These are phyloP conservation scores for Globisporangium okanoganense DNA, from an alignment of 352 stramenopile species.

Conservation along the genomic window DNA sequence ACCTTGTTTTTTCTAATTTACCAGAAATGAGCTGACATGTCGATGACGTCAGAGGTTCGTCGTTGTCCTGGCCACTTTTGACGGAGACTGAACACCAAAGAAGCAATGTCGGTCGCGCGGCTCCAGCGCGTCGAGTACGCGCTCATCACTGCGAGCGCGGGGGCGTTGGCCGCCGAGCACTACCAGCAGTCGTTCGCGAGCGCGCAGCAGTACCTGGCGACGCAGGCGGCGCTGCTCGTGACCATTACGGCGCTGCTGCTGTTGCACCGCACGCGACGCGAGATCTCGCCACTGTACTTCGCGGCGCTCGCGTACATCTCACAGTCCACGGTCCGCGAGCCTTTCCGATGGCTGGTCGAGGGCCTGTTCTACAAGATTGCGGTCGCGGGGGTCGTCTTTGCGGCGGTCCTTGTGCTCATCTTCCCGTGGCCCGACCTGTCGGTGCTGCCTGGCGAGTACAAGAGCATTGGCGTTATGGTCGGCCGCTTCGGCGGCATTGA, in stretches of 20 bases:
- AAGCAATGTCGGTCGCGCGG: constrained; percentile 8
- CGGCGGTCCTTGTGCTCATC: constrained; percentile 28
- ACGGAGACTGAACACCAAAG: too few relatives aligned
- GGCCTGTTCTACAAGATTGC: constrained; percentile 9
- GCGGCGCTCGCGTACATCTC: constrained; percentile 17
- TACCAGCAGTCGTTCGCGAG: constrained; percentile 7
- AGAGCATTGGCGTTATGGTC: constrained; percentile 41
- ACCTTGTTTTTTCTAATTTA: neutral
- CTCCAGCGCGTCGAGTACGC: constrained; percentile 21
- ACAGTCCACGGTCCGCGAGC: neutral
- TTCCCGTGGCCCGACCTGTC: constrained; percentile 59
- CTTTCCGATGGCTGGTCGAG: constrained; percentile 5
- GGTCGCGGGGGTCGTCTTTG: constrained; percentile 15
- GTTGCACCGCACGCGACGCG: constrained; percentile 27
- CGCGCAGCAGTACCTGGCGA: constrained; percentile 11
- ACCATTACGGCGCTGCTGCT: constrained; percentile 20
- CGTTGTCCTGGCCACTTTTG: too few relatives aligned
- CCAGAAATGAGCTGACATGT: neutral
- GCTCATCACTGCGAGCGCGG: constrained; percentile 15
- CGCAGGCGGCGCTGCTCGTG: constrained; percentile 5
- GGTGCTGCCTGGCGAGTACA: constrained; percentile 30
- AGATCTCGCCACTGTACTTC: constrained; percentile 31
- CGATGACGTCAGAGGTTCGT: neutral
- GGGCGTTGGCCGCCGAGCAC: constrained; percentile 4
- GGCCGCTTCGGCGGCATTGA: constrained; percentile 43